These are phyloP conservation scores for Starmerella vaccinii DNA, from an alignment of 805 yeast genomes.

Conservation along the genomic window DNA sequence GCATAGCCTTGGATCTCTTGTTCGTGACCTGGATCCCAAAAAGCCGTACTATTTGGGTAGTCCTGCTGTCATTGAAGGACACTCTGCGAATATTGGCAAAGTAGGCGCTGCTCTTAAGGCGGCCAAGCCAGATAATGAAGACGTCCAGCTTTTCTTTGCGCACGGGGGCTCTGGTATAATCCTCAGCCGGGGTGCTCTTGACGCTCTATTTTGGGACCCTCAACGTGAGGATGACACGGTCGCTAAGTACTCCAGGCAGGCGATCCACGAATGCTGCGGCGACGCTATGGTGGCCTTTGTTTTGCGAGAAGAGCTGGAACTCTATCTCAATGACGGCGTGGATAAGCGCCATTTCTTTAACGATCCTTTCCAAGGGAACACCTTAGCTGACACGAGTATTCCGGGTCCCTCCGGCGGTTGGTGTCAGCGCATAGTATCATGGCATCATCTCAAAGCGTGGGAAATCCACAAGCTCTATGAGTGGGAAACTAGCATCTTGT, in stretches of 20 bases:
- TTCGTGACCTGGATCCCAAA: constrained; percentile 26
- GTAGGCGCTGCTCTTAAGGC: constrained; percentile 6
- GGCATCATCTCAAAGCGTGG: constrained; percentile 31
- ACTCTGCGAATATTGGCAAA: constrained; percentile 7
- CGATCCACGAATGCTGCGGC: constrained; percentile 30
- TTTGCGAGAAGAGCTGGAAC: constrained; percentile 25
- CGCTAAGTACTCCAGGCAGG: constrained; percentile 22
- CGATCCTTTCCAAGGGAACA: constrained; percentile 31
- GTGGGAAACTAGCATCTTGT: constrained; percentile 27
- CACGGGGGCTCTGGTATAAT: constrained; percentile 35
- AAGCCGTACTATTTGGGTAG: constrained; percentile 29
- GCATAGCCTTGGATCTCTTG: constrained; percentile 25
- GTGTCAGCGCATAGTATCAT: constrained; percentile 30
- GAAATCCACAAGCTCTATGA: constrained; percentile 31
- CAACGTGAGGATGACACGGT: constrained; percentile 20
- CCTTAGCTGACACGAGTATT: constrained; percentile 22
- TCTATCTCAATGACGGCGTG: constrained; percentile 11
- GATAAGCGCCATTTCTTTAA: constrained; percentile 6
- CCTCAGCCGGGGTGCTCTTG: constrained; percentile 29
- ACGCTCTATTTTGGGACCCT: constrained; percentile 26
- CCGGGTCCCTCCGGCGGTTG: constrained; percentile 19
- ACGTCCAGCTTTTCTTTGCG: constrained; percentile 27
- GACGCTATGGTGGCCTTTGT: constrained; percentile 30
- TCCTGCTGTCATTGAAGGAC: constrained; percentile 8
- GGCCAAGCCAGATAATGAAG: constrained; percentile 6